Conservation (phyloP, 2,329 filamentous ascomycete species). For the Aspergillus thermomutatus region DNA sequence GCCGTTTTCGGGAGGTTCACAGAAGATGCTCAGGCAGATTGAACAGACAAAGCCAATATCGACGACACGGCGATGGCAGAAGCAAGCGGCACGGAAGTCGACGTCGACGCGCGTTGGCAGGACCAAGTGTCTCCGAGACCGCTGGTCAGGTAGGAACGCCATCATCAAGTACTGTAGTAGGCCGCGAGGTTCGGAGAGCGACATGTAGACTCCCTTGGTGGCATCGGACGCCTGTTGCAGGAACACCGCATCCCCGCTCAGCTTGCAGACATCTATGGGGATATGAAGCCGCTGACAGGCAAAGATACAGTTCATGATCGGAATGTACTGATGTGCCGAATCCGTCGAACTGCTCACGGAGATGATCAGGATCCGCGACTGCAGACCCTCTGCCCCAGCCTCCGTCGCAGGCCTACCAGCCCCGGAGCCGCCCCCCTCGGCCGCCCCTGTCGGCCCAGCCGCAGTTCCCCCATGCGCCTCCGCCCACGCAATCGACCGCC, state of each 20-base stretch:
- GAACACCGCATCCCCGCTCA: conserved; percentile 84
- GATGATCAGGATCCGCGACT: conserved; percentile 81
- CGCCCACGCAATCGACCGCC: conserved; percentile 64
- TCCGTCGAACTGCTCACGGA: conserved; percentile 89
- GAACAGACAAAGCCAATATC: conserved; percentile 94
- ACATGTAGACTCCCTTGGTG: conserved; percentile 67
- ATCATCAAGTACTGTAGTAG: conserved; percentile 93
- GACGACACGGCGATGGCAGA: conserved; percentile 88
- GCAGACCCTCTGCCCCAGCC: conserved; percentile 48
- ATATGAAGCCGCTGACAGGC: conserved; percentile 85
- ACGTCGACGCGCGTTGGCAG: conserved; percentile 79
- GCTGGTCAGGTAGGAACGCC: conserved; percentile 75
- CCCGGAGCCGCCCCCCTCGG: conserved; percentile 28
- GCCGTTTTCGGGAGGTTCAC: conserved; percentile 59
- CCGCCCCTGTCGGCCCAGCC: conserved; percentile 30
- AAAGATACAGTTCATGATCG: conserved; percentile 98
- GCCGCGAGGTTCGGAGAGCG: conserved; percentile 61
- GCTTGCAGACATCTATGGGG: conserved; percentile 85
- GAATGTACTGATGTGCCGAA: conserved; percentile 86
- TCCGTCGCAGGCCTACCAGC: conserved; percentile 18
- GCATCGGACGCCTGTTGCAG: conserved; percentile 84
- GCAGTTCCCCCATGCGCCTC: conserved; percentile 52
- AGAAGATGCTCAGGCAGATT: conserved; percentile 94
- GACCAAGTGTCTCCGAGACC: conserved; percentile 63
- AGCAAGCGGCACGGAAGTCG: conserved; percentile 97